Evolutionary conservation across 305 asterid genomes (phyloP), one percentile per base, ranked within the genome.

Genomic region (Solanum hybrid): DNA sequence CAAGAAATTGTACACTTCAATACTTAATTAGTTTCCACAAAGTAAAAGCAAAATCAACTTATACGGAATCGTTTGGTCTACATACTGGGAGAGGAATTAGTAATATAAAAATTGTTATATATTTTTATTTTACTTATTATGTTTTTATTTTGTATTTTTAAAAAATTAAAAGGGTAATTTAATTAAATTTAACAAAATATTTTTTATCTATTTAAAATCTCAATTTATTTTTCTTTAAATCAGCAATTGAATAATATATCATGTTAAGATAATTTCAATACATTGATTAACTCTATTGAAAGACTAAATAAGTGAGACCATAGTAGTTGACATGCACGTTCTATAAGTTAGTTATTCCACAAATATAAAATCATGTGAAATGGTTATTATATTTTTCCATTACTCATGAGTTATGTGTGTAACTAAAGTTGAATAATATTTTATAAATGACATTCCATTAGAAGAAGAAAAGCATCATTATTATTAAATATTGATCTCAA

Each of bases 121-220:
- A 31, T 29, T 73, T 10, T 73, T 37, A 72, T 72, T 72, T 72
- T 72, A 27, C 22, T 27, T 27, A 27, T 72, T 27, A 72, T 12
- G 19, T 27, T 26, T 10, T 66, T 10, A 4, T n/a, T 66, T n/a
- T n/a, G 27, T 69, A 24, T 69, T 4, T 26, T 26, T 12, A 0
- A 2, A 5, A 27, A 72, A 72, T 72, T 71, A 72, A 27, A 72
- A 24, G 10, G 35, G 0, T 13, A 72, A 27, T 72, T 27, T 73
- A 29, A 0, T 73, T 29, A 1, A 29, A 73, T 4, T 73, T 13
- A 2, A 73, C 1, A 0, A 71, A n/a, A 10, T n/a, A 71, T 0
- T 29, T 73, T 29, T 14, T 71, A 5, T 11, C 26, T 71, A 24
- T 69, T 64, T 71, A 8, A 22, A n/a, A 3, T n/a, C 12, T n/a